Evolutionary conservation across 768 basidiomycete species (phyloP), one percentile per base, ranked within the genome.

Genomic region (Phlegmacium glaucopus): DNA sequence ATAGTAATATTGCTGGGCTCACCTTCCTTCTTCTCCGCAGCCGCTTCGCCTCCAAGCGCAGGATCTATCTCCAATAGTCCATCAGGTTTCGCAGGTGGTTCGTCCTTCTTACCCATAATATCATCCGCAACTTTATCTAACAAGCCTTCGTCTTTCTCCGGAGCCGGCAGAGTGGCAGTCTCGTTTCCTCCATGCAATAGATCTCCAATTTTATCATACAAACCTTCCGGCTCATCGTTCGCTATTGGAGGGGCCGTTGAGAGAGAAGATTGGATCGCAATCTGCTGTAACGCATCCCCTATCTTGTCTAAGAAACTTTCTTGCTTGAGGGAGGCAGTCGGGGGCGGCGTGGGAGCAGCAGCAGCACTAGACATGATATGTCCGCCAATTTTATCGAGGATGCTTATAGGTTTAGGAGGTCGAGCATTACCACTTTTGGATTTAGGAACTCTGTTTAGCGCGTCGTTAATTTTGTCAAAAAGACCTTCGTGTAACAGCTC

Each of bases 11-110:
- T 11, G 30, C 11, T 17, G 15, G n/a, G 26, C 44, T 22, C 17
- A 44, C 44, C 44, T 44, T 58, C 57, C 39, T 53, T 26, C 9
- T 45, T 50, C 29, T 61, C 59, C 3, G 42, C 54, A 46, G 54
- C 49, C 25, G 44, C 30, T 2, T 56, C 59, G 9, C 56, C 59
- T 6, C 59, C 59, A 12, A 61, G 41, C 8, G 51, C 51, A 17
- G 34, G 8, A 29, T 58, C 55, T 44, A 53, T 58, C 12, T 52
- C 47, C n/a, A 38, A 12, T 8, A 56, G 30, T 4, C 47, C 47
- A 7, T 48, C 44, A 4, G 49, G 49, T 41, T 49, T 48, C 15
- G 49, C 32, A 11, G 39, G 40, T 25, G 44, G 42, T 13, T 45
- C 40, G 16, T 46, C 30, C 15, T 38, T 41, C 40, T 46, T 46